Conservation (phyloP, 1,284 basidiomycete genomes). For the Trichosporon ovoides region DNA sequence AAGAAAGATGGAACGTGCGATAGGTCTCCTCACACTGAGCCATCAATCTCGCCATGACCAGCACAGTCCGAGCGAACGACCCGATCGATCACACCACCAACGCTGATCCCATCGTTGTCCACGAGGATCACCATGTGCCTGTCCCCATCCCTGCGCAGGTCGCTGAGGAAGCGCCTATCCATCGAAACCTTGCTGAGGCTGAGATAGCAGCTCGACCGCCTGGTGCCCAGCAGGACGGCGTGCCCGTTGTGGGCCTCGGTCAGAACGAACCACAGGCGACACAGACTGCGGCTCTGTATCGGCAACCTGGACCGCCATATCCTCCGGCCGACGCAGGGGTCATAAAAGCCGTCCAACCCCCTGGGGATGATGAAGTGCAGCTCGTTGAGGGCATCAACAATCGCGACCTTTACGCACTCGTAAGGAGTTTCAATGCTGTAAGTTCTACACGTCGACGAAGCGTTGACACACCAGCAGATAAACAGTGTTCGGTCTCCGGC, state of each 20-base stretch:
- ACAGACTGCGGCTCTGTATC: neutral
- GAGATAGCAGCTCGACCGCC: neutral
- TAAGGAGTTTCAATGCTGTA: slow-evolving; percentile 47
- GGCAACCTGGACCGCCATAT: neutral
- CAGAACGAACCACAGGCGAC: neutral
- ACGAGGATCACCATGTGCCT: neutral
- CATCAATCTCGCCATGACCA: neutral
- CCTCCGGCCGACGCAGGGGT: neutral
- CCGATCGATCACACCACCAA: neutral
- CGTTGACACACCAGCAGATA: slow-evolving; percentile 37
- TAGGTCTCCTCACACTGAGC: too few relatives aligned
- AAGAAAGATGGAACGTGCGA: too few relatives aligned
- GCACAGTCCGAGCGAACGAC: neutral
- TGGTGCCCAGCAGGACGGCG: neutral
- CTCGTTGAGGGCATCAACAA: slow-evolving; percentile 48
- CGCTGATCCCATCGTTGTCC: neutral
- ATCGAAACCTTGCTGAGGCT: neutral
- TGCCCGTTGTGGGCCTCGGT: neutral
- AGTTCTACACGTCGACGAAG: slow-evolving; percentile 11
- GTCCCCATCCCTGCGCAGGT: neutral
- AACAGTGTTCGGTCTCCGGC: slow-evolving; percentile 38
- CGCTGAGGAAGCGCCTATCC: neutral
- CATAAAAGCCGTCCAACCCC: neutral
- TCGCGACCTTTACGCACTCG: slow-evolving; percentile 46
- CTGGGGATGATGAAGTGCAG: neutral